Percentiles rank a stretch among this genome's conserved stretches.
phyloP scores from a whole-genome alignment of 2,329 filamentous ascomycete genomes.

The Colletotrichum aenigma region DNA sequence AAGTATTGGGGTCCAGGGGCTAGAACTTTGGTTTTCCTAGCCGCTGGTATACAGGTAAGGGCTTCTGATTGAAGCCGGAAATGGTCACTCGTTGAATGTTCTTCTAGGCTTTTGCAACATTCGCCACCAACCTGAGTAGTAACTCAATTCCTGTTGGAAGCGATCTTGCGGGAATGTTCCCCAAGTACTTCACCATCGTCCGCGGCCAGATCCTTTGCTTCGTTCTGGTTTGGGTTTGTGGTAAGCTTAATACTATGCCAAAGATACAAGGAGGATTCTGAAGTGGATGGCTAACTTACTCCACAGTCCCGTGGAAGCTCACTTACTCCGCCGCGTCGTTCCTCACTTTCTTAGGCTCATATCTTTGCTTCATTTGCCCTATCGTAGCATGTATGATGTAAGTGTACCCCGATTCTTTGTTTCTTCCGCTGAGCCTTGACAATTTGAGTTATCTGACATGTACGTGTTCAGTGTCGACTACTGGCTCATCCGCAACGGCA shows the following conservation, averaged over 20 bases:
- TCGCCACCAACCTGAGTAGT: not conserved
- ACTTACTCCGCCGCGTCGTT: not conserved
- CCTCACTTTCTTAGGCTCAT: not conserved
- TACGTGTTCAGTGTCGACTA: not conserved
- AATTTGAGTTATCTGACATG: not conserved
- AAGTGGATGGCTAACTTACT: not conserved
- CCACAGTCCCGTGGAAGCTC: not conserved
- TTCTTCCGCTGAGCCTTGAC: not conserved
- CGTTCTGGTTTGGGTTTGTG: not conserved
- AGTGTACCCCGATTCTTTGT: not conserved
- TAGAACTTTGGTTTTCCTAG: not conserved
- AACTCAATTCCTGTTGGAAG: not conserved
- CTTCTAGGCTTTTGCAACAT: not conserved
- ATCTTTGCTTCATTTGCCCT: not conserved
- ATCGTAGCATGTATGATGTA: not conserved
- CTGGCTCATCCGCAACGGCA: not conserved
- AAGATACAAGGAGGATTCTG: too few relatives aligned
- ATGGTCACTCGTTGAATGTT: accelerated
- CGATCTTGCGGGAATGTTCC: not conserved
- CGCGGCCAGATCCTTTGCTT: not conserved
- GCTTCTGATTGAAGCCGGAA: accelerated
- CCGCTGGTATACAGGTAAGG: not conserved
- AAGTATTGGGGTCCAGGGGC: not conserved
- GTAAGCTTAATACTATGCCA: not conserved
- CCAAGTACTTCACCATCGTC: not conserved